Evolutionary conservation across 257 asterid species (phyloP).

Genomic region (Nicotiana paniculata): DNA sequence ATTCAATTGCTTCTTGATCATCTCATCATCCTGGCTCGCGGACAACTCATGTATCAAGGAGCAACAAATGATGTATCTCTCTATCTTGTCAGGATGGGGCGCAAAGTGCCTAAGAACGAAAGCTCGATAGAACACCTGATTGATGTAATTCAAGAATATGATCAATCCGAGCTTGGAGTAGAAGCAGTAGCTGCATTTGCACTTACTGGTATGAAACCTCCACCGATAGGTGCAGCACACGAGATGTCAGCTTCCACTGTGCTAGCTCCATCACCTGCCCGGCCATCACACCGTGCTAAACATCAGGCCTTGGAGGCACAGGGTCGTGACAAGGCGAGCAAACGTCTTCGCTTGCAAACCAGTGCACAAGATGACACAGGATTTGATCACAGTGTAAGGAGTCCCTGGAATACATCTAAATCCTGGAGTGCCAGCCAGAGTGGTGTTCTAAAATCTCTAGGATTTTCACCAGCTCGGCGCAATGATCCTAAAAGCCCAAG

Average conservation of each 20-base stretch:
- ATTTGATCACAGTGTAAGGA: conserved; percentile 59
- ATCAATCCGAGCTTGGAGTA: conserved; percentile 67
- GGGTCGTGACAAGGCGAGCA: conserved; percentile 15
- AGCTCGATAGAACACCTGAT: conserved; percentile 62
- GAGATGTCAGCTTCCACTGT: conserved; percentile 24
- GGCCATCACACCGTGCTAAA: conserved; percentile 11
- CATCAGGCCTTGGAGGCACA: conserved; percentile 2
- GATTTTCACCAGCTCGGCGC: conserved; percentile 51
- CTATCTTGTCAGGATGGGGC: conserved; percentile 54
- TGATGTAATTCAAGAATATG: conserved; percentile 76
- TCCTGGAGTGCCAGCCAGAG: conserved; percentile 55
- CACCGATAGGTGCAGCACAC: conserved; percentile 26
- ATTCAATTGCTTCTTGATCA: conserved; percentile 66
- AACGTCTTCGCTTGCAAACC: conserved; percentile 32
- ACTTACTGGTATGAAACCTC: conserved; percentile 69
- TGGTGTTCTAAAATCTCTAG: conserved; percentile 28
- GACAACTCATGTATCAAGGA: conserved; percentile 86
- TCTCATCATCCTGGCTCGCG: conserved; percentile 73
- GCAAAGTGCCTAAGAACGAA: conserved; percentile 60
- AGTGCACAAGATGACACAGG: conserved; percentile 22
- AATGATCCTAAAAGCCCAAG: conserved; percentile 27
- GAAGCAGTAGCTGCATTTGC: conserved; percentile 64
- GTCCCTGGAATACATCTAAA: conserved; percentile 52
- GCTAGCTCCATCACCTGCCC: conserved; percentile 17
- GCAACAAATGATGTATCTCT: conserved; percentile 60